phyloP scores from a whole-genome alignment of 139 green algal species.

The Pleodorina starrii region DNA sequence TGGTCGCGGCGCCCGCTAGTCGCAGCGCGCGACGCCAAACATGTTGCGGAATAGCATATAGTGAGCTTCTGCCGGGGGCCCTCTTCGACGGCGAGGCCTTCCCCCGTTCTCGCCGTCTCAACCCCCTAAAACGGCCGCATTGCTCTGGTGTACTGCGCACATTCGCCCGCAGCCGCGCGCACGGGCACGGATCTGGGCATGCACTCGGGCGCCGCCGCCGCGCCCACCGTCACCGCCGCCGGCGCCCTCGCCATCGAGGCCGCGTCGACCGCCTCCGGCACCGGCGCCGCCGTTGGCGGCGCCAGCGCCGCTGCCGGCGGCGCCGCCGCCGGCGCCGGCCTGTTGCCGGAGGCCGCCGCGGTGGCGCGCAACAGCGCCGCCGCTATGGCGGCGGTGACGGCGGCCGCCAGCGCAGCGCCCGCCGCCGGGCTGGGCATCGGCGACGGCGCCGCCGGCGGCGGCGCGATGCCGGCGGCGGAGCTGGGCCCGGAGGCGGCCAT shows the following conservation, averaged over 20 bases:
- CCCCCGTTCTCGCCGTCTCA: too few relatives aligned
- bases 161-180: background rate
- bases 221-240: background rate
- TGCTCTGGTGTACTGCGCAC: too few relatives aligned
- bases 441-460: background rate
- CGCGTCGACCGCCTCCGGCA: background rate
- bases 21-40: too few relatives aligned
- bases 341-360: background rate
- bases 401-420: background rate
- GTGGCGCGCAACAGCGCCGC: background rate
- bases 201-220: background rate
- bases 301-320: background rate
- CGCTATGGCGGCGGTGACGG: slow-evolving; percentile 5
- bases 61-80: too few relatives aligned
- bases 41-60: too few relatives aligned
- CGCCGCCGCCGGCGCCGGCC: background rate
- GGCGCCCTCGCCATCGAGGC: background rate
- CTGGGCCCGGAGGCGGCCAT: slow-evolving; percentile 32
- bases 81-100: too few relatives aligned
- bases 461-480: background rate
- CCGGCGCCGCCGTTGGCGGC: background rate
- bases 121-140: too few relatives aligned
- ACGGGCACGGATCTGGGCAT: background rate
- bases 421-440: background rate
- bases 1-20: too few relatives aligned